phyloP scores from a whole-genome alignment of 2,329 filamentous ascomycete genomes.

The Epichloe hybrida region DNA sequence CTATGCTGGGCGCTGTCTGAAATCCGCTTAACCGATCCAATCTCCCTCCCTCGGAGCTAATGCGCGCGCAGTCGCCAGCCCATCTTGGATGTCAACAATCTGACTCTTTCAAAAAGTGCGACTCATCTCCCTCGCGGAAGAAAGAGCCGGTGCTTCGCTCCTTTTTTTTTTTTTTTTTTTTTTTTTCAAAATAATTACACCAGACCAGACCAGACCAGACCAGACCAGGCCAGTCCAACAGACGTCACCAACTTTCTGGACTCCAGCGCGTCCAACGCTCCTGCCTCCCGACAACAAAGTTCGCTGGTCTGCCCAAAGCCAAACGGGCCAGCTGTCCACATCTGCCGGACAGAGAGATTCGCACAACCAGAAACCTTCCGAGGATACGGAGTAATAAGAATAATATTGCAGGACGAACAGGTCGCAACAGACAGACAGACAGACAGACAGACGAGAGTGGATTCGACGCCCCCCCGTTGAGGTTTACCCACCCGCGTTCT shows the following conservation, averaged over 20 bases:
- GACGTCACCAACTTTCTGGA: neutral
- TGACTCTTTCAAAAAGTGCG: neutral
- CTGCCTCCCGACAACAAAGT: neutral
- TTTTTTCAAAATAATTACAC: neutral
- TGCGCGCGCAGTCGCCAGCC: neutral
- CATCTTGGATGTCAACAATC: neutral
- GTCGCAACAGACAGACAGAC: neutral
- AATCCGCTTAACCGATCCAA: slow-evolving; percentile 2
- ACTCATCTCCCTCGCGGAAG: neutral
- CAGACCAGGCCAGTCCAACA: neutral
- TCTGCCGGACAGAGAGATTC: neutral
- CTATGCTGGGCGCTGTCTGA: slow-evolving; percentile 1
- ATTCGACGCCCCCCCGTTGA: neutral
- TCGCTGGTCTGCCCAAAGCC: neutral
- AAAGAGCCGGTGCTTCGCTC: neutral
- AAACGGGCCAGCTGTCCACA: neutral
- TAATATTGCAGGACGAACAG: neutral
- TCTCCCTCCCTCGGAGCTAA: slow-evolving; percentile 3
- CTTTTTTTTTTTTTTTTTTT: neutral
- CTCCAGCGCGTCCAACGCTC: neutral
- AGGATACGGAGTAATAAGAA: no score
- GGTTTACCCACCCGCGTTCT: slow-evolving; percentile 1
- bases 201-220: neutral
- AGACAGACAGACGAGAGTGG: neutral
- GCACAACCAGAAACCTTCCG: neutral